phyloP scores from a whole-genome alignment of 2,329 filamentous ascomycete genomes.

The Fusarium pseudograminearum region DNA sequence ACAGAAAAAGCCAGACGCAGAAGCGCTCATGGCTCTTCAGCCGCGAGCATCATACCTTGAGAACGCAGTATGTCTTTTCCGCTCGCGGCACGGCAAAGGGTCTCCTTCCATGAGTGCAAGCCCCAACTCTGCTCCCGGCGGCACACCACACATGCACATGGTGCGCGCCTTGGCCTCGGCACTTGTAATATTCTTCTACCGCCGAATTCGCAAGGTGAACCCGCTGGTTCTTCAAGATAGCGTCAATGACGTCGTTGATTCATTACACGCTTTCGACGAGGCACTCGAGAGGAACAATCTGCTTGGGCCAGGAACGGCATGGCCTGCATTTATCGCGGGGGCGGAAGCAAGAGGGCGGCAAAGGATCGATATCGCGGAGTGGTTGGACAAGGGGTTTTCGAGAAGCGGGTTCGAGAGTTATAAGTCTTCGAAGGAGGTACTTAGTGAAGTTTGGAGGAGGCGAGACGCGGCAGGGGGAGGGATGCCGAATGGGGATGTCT shows the following conservation, averaged over 20 bases:
- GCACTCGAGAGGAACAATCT: conserved; percentile 36
- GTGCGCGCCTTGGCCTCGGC: conserved; percentile 38
- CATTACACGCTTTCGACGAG: conserved; percentile 33
- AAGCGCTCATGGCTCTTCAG: conserved; percentile 30
- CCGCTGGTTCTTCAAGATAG: conserved; percentile 37
- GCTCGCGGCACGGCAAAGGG: conserved; percentile 20
- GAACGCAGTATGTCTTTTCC: conserved; percentile 40
- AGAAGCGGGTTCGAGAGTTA: conserved; percentile 43
- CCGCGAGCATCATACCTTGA: conserved; percentile 34
- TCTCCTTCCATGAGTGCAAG: conserved; percentile 5
- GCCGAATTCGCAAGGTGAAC: conserved; percentile 41
- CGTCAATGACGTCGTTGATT: conserved; percentile 37
- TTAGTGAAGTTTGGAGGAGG: conserved; percentile 40
- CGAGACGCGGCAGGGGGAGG: conserved; percentile 31
- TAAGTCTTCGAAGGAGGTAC: conserved; percentile 29
- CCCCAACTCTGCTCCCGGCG: conserved; percentile 14
- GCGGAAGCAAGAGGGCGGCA: conserved; percentile 38
- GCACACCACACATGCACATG: conserved; percentile 42
- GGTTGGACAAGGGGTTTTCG: conserved; percentile 38
- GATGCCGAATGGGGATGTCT: conserved; percentile 20
- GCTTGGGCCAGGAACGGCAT: conserved; percentile 37
- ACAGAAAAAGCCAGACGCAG: conserved; percentile 18
- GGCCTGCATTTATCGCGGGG: conserved; percentile 40
- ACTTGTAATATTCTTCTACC: conserved; percentile 40
- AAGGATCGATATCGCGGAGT: conserved; percentile 30